A percentile compares a stretch with the other conserved stretches of the same genome.
These are phyloP conservation scores for Puccinia novopanici DNA, from an alignment of 1,284 basidiomycete species.

Conservation along the genomic window DNA sequence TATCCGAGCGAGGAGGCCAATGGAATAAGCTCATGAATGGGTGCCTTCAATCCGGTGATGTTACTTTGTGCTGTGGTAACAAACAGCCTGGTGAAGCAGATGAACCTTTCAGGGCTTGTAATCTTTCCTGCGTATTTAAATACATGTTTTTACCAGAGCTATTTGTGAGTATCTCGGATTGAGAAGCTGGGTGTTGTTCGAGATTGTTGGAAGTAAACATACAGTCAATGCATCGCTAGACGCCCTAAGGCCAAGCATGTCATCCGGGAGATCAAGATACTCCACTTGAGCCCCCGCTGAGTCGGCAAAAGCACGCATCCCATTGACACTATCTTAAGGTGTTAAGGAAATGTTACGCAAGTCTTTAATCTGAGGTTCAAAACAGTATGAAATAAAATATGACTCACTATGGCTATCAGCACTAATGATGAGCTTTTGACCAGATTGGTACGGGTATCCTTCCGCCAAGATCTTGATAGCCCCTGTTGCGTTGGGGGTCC, in stretches of 20 bases:
- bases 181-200: conserved; percentile 53
- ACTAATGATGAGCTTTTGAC: conserved; percentile 1
- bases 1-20: conserved; percentile 68
- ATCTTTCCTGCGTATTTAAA: conserved; percentile 19
- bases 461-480: conserved; percentile 79
- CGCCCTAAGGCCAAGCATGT: conserved; percentile 67
- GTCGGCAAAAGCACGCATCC: conserved; percentile 71
- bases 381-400: neutral
- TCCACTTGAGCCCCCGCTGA: conserved; percentile 65
- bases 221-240: conserved; percentile 39
- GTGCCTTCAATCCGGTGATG: conserved; percentile 70
- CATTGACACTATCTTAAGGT: conserved; percentile 68
- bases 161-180: conserved; percentile 47
- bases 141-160: too few species aligned
- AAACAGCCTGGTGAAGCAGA: conserved; percentile 65
- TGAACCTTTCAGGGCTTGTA: conserved; percentile 10
- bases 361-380: neutral
- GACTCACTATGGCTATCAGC: conserved; percentile 67
- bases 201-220: conserved; percentile 51
- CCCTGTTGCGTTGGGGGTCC: conserved; percentile 75
- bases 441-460: conserved; percentile 69
- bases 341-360: neutral
- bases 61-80: conserved; percentile 77
- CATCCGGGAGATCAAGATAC: conserved; percentile 69
- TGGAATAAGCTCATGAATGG: conserved; percentile 59